Conservation (phyloP, 1,139 yeast genomes). For the Debaryomycetaceae sp. region DNA sequence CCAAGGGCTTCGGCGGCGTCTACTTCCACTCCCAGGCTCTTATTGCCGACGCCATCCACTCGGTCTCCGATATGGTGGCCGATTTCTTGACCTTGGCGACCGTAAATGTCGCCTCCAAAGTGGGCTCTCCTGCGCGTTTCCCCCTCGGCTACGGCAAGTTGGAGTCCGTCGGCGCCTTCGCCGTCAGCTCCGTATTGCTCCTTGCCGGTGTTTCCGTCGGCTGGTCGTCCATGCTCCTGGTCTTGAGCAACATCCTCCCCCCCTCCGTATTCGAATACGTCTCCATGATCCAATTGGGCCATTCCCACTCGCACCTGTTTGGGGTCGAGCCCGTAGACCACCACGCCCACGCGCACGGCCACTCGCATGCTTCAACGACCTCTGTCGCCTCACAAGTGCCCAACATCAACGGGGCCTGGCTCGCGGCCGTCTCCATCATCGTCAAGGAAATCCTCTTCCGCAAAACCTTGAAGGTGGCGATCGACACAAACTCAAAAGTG, state of each 20-base stretch:
- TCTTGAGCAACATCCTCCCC: conserved; percentile 60
- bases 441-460: conserved; percentile 81
- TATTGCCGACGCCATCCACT: conserved; percentile 89
- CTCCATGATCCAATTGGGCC: conserved; percentile 39
- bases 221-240: conserved; percentile 67
- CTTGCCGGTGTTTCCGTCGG: conserved; percentile 90
- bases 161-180: conserved; percentile 83
- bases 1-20: conserved; percentile 83
- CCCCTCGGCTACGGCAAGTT: conserved; percentile 91
- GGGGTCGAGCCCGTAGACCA: neutral
- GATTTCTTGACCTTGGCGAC: conserved; percentile 85
- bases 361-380: conserved; percentile 2
- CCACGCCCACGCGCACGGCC: conserved; percentile 9
- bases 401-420: conserved; percentile 89
- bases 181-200: conserved; percentile 72
- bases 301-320: conserved; percentile 38
- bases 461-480: conserved; percentile 73
- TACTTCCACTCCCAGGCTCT: conserved; percentile 91
- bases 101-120: conserved; percentile 61
- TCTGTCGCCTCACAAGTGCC: conserved; percentile 39
- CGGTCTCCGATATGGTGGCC: conserved; percentile 79
- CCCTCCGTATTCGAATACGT: conserved; percentile 31
- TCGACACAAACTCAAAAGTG: conserved; percentile 70
- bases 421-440: conserved; percentile 78
- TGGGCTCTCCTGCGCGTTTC: conserved; percentile 49